Conservation (phyloP, 352 stramenopile genomes). For the Blastocystis hominis region DNA sequence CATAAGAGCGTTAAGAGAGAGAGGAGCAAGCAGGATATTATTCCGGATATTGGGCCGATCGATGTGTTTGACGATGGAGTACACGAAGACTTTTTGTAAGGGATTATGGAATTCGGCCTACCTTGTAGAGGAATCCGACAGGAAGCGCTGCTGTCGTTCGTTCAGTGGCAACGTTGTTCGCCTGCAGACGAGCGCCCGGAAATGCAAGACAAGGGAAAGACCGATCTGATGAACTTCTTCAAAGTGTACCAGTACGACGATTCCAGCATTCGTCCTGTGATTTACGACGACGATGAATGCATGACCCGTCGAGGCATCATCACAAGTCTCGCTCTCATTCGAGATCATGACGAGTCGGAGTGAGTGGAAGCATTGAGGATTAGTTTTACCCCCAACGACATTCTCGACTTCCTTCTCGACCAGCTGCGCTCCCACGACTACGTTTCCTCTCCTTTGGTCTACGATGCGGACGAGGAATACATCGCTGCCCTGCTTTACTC, state of each 20-base stretch:
- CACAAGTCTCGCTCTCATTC: background rate
- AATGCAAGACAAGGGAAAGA: background rate
- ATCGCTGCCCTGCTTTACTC: background rate
- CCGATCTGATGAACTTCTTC: background rate
- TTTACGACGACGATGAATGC: background rate
- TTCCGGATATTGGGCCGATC: background rate
- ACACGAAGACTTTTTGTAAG: background rate
- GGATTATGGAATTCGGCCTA: background rate
- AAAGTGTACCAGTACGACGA: conserved; percentile 2
- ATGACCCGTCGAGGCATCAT: background rate
- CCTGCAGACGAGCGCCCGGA: background rate
- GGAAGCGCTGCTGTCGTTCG: background rate
- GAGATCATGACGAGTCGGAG: background rate
- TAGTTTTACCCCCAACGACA: background rate
- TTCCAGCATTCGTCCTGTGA: background rate
- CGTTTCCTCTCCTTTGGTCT: background rate
- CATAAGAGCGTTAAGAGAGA: background rate
- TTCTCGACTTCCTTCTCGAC: background rate
- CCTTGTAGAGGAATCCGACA: background rate
- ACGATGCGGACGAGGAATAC: conserved; percentile 21
- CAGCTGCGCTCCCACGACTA: background rate
- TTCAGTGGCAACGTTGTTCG: background rate
- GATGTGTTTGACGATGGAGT: background rate
- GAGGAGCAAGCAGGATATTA: background rate
- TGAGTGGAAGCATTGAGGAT: background rate